Base-by-base conservation (phyloP, 1,284 basidiomycete genomes). In the Ustilago cynodontis region DNA sequence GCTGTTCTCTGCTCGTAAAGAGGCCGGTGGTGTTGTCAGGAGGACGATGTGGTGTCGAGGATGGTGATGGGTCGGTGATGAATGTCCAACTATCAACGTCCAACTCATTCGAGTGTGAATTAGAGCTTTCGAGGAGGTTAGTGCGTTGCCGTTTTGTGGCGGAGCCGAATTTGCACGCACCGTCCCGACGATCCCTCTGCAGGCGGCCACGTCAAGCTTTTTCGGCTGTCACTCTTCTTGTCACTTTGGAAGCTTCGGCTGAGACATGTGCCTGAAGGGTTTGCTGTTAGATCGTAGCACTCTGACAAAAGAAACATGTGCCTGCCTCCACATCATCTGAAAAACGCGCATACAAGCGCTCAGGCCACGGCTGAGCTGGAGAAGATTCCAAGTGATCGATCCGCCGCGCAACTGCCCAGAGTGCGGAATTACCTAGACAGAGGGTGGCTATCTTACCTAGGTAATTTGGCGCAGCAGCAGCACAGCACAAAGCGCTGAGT, bases 361-460 rank as follows among this genome's bases (percentile, higher is more conserved):
- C 57, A 33, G 31, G 57, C 57, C 56, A 43, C 39, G 24, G 58
- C 58, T 59, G 58, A 51, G 58, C 49, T 59, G 58, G 58, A 59
- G 47, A 59, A 50, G 58, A 20, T 28, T 49, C 35, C 39, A 45
- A 45, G 59, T 61, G 59, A 61, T 61, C 59, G 59, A 53, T 9
- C 18, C 18, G 51, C 59, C 59, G 59, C 59, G 59, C 59, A 61
- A 61, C 41, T 53, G 51, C 52, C 31, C 24, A 1, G 20, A 26
- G n/a, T 39, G 52, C 52, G 52, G 52, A 54, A 54, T 24, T 54
- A 20, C 29, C 20, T 6, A 54, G 50, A 51, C 29, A 54, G 50
- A 51, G 29, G 18, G n/a, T 26, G 50, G 26, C 18, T 33, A 13
- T 28, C 35, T 14, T 24, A 35, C 20, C 14, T 50, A 31, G 41